Conservation (phyloP, 345 rosid genomes). For the Sisymbrium altissimum region DNA sequence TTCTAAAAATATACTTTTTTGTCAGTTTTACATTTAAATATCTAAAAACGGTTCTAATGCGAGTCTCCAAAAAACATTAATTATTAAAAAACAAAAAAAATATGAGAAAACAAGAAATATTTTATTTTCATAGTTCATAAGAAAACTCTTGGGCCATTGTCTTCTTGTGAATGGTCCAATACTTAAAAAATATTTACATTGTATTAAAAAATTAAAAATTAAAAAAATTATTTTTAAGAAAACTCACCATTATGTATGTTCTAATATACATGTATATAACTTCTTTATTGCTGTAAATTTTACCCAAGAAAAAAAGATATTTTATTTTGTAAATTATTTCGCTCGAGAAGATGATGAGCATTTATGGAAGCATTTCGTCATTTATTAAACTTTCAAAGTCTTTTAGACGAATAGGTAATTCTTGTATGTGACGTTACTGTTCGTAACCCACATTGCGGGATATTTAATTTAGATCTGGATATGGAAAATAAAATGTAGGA, state of each 20-base stretch:
- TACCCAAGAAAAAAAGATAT: neutral
- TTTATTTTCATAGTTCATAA: no score
- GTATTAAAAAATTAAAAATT: no score
- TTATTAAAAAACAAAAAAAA: no score
- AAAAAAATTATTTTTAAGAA: no score
- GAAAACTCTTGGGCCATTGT: no score
- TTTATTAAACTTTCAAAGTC: constrained; percentile 25
- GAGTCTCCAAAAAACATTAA: no score
- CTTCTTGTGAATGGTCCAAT: no score
- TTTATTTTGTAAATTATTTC: neutral
- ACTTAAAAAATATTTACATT: no score
- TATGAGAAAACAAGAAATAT: no score
- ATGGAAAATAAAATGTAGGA: constrained; percentile 16
- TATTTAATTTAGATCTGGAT: constrained; percentile 12
- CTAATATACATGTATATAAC: neutral
- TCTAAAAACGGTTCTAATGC: neutral
- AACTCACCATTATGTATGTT: no score
- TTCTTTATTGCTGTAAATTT: neutral
- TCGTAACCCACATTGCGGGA: constrained; percentile 2
- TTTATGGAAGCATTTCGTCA: constrained; percentile 24
- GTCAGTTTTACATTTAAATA: neutral
- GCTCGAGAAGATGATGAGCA: constrained; percentile 4
- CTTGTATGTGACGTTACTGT: constrained; percentile 23
- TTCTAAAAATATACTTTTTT: neutral
- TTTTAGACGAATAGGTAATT: constrained; percentile 14